These are phyloP conservation scores for Durotheca rogersii DNA, from an alignment of 495 filamentous ascomycete species.

Conservation along the genomic window DNA sequence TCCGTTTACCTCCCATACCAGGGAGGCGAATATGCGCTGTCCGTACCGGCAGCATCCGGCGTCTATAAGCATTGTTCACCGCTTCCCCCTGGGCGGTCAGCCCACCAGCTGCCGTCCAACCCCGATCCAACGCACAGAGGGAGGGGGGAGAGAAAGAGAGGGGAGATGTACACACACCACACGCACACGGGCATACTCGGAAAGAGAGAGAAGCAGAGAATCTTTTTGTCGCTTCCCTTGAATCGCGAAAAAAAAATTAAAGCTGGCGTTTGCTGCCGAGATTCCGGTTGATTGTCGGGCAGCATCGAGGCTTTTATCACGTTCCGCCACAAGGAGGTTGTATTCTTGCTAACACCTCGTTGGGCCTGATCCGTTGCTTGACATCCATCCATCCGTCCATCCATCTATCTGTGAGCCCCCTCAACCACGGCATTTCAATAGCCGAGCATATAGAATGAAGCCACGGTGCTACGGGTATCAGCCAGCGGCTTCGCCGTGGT, in stretches of 20 bases:
- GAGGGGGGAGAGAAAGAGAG: no score
- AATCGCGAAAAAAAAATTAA: slow-evolving; percentile 6
- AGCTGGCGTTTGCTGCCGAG: slow-evolving; percentile 1
- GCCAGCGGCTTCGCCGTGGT: slow-evolving; percentile 2
- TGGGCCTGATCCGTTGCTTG: slow-evolving; percentile 2
- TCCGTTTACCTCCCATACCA: slow-evolving; percentile 1
- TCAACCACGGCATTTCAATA: slow-evolving; percentile 22
- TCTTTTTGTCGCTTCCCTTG: slow-evolving; percentile 20
- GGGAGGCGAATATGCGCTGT: slow-evolving; percentile 27
- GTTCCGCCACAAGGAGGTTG: neutral
- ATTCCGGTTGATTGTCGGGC: slow-evolving; percentile 11
- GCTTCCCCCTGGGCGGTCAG: slow-evolving; percentile 22
- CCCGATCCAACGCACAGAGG: slow-evolving; percentile 19
- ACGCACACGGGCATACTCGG: no score
- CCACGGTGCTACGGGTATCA: slow-evolving; percentile 27
- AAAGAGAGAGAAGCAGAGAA: no score
- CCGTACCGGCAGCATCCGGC: slow-evolving; percentile 22
- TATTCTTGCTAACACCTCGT: slow-evolving; percentile 5
- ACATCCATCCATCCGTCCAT: slow-evolving; percentile 10
- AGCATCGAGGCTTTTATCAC: slow-evolving; percentile 12
- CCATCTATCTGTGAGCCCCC: slow-evolving; percentile 18
- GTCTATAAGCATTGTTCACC: slow-evolving; percentile 28
- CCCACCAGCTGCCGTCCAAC: slow-evolving; percentile 28
- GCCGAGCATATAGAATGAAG: slow-evolving; percentile 21
- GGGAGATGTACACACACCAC: no score